Evolutionary conservation across 208 protist genomes (phyloP), one percentile per base, ranked within the genome.

Genomic region (Wallacemonas collosoma): DNA sequence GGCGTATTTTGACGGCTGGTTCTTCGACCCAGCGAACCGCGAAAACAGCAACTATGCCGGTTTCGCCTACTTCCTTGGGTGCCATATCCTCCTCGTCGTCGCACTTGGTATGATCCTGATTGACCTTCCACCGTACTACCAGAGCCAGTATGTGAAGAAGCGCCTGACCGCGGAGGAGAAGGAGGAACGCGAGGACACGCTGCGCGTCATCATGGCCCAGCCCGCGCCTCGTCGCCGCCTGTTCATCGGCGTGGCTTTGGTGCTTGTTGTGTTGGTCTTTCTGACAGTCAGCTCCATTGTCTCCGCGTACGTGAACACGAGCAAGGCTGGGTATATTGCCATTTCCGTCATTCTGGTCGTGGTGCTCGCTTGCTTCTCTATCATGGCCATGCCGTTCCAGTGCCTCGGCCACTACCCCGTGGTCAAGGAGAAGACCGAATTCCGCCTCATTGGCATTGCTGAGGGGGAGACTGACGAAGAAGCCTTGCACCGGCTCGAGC

Each of bases 1-100:
- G 83, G 80, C 79, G 15, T 93, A 91, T 80, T 93, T 91, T 73
- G 91, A 91, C 63, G 87, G 79, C 36, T 93, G 82, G 80, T 95
- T 95, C 60, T 61, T 39, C n/a, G 64, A 80, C 60, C 9, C 41
- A 54, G 58, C 74, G 12, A 56, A 76, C n/a, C 50, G 51, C 38
- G 35, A 66, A 0, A 61, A 81, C n/a, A 86, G 76, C 58, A 84
- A 91, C 77, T 89, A 80, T 71, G 68, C 80, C 15, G 81, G 72
- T 26, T 93, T 84, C 70, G 82, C 82, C 8, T 91, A 82, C 78
- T 93, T 93, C 72, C n/a, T 91, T 2, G 77, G 60, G 2, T 56
- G 56, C 3, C 79, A 89, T 55, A 74, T 89, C 38, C 58, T 88
- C 4, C 55, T 87, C 2, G 79, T 68, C 51, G 45, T 66, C 7